Evolutionary conservation across 768 basidiomycete species (phyloP).

Genomic region (Termitomyces titanicus): DNA sequence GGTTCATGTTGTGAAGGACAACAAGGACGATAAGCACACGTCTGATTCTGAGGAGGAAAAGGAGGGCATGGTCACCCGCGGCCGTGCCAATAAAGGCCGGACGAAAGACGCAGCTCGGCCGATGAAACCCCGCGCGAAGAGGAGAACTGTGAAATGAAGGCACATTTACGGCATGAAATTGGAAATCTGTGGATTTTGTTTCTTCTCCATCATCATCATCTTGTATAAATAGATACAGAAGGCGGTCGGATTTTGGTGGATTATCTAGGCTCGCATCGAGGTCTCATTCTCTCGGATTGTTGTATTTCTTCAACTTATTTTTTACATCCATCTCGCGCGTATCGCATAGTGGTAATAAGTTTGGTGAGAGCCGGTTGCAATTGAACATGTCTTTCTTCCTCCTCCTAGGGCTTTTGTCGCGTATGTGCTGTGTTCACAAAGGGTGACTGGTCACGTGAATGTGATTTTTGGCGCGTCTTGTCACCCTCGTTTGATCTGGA

Average conservation of each 20-base stretch:
- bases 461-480: conserved; percentile 19
- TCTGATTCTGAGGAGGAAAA: conserved; percentile 15
- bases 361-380: neutral
- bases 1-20: conserved; percentile 3
- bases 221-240: neutral
- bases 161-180: neutral
- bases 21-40: conserved; percentile 15
- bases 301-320: conserved; percentile 1
- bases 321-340: neutral
- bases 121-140: conserved; percentile 10
- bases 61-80: conserved; percentile 35
- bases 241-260: conserved; percentile 7
- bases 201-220: conserved; percentile 4
- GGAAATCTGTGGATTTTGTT: conserved; percentile 7
- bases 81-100: conserved; percentile 24
- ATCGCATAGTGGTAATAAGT: neutral
- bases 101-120: conserved; percentile 1
- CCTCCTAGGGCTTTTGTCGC: neutral
- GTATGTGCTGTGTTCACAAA: conserved; percentile 4
- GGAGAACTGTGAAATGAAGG: conserved; percentile 8
- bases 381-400: neutral
- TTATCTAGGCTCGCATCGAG: neutral
- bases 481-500: neutral
- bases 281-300: neutral
- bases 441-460: conserved; percentile 20